A percentile compares a stretch with the other conserved stretches of the same genome.
phyloP scores from a whole-genome alignment of 768 basidiomycete species.

The Sporobolomyces phaffii region DNA sequence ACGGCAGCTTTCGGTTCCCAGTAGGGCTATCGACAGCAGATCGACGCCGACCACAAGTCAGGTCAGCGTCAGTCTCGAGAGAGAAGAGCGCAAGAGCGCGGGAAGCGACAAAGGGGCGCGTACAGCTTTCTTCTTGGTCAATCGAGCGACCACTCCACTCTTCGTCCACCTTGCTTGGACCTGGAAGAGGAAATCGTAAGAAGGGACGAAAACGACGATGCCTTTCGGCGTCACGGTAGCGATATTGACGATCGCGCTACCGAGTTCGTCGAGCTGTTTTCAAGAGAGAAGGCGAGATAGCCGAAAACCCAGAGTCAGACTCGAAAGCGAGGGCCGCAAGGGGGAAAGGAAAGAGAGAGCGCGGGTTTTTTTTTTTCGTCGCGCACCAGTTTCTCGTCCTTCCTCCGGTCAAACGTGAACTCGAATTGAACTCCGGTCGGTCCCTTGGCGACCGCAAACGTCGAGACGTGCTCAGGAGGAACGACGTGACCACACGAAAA shows the following conservation, averaged over 20 bases:
- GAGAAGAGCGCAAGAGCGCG: too few species aligned
- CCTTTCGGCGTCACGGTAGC: slow-evolving; percentile 72
- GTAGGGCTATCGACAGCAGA: slow-evolving; percentile 65
- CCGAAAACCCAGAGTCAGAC: neutral
- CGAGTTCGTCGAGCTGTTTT: slow-evolving; percentile 70
- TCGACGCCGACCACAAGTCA: neutral
- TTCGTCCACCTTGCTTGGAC: slow-evolving; percentile 63
- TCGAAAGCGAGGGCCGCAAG: too few species aligned
- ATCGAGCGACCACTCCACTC: slow-evolving; percentile 58
- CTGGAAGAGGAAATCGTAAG: slow-evolving; percentile 70
- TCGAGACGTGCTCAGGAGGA: slow-evolving; percentile 67
- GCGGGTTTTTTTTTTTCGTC: too few species aligned
- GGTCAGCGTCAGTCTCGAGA: neutral
- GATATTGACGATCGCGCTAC: slow-evolving; percentile 74
- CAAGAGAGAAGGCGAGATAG: too few species aligned
- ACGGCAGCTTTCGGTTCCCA: slow-evolving; percentile 71
- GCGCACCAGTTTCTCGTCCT: slow-evolving; percentile 42
- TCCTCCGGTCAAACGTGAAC: slow-evolving; percentile 73
- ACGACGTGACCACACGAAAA: slow-evolving; percentile 93
- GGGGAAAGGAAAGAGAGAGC: neutral
- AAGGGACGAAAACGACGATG: slow-evolving; percentile 89
- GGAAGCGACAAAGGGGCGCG: slow-evolving; percentile 29
- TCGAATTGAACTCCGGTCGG: slow-evolving; percentile 50
- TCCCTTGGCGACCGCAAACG: slow-evolving; percentile 49
- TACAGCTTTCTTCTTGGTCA: slow-evolving; percentile 70